Base-by-base conservation (phyloP, 139 green algal genomes). In the Haematococcus lacustris region DNA sequence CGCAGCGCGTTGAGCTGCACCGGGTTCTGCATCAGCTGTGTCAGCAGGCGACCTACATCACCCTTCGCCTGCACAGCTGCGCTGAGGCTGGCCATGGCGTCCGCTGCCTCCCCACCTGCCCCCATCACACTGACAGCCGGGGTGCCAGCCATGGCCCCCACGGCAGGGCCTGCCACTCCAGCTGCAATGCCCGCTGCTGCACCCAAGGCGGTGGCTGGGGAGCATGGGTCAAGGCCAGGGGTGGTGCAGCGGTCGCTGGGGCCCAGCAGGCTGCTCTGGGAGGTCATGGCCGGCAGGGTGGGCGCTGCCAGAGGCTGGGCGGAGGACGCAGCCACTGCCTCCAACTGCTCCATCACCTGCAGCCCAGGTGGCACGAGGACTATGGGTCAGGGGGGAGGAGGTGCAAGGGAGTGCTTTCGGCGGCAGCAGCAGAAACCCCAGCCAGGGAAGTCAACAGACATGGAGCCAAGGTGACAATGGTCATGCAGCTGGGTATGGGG, bases 1-100 rank as follows among this genome's bases (percentile, higher is more conserved):
- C 81, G 66, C 66, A 89, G 74, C 6, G 84, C 78, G 43, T 82
- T 69, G 50, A 89, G 76, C 73, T 89, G 84, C 47, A 70, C 66
- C 7, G 84, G 84, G 66, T 83, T 86, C 43, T 73, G 62, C 76
- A 88, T 78, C 32, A 89, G 75, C 21, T 47, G 63, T 21, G 71
- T 38, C 65, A 89, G 76, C 70, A 89, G 71, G 40, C 68, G 69
- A 35, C 77, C 74, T 0, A 87, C 73, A 13, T 90, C 51, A n/a
- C n/a, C n/a, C n/a, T n/a, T n/a, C 83, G n/a, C n/a, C n/a, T n/a
- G n/a, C n/a, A n/a, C n/a, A n/a, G n/a, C n/a, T n/a, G 40, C 65
- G 71, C 43, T 77, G 73, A 1, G 63, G 41, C 23, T 33, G 0
- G 5, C 26, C 39, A 32, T 33, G 39, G 25, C n/a, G n/a, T n/a